Percentiles rank a stretch among this genome's conserved stretches.
Conservation (phyloP, 2,329 filamentous ascomycete genomes). For the Teratosphaeriaceae sp. region DNA sequence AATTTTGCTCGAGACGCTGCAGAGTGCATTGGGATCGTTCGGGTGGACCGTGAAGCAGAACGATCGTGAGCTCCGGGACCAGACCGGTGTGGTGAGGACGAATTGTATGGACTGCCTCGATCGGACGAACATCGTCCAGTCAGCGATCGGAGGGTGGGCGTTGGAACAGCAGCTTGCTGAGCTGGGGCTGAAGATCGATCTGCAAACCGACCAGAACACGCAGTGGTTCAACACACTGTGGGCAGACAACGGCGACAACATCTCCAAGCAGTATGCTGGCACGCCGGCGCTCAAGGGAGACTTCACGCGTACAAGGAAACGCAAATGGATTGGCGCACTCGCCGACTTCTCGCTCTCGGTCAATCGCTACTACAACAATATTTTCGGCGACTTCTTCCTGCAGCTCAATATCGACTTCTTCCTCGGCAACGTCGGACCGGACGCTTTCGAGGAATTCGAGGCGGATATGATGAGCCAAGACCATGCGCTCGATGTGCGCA, state of each 20-base stretch:
- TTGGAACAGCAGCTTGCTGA: constrained; percentile 71
- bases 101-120: constrained; percentile 99
- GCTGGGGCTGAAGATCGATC: constrained; percentile 68
- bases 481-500: constrained; percentile 78
- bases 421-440: constrained; percentile 75
- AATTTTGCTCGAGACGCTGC: constrained; percentile 64
- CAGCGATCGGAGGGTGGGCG: constrained; percentile 76
- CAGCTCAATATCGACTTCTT: constrained; percentile 96
- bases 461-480: constrained; percentile 89
- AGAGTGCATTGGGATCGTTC: constrained; percentile 58
- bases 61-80: constrained; percentile 40
- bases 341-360: constrained; percentile 88
- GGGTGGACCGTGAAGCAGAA: constrained; percentile 61
- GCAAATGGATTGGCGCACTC: constrained; percentile 83
- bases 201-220: constrained; percentile 70
- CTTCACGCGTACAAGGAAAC: constrained; percentile 84
- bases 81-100: constrained; percentile 76
- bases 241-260: constrained; percentile 96
- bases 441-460: constrained; percentile 91
- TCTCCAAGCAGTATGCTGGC: constrained; percentile 92
- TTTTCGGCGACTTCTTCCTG: constrained; percentile 96
- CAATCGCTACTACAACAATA: constrained; percentile 73
- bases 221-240: constrained; percentile 94
- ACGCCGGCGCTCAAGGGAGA: constrained; percentile 95
- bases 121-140: constrained; percentile 92